Percentiles rank a stretch among this genome's conserved stretches.
phyloP scores from a whole-genome alignment of 1,284 basidiomycete genomes.

The Cutaneotrichosporon spelunceum region DNA sequence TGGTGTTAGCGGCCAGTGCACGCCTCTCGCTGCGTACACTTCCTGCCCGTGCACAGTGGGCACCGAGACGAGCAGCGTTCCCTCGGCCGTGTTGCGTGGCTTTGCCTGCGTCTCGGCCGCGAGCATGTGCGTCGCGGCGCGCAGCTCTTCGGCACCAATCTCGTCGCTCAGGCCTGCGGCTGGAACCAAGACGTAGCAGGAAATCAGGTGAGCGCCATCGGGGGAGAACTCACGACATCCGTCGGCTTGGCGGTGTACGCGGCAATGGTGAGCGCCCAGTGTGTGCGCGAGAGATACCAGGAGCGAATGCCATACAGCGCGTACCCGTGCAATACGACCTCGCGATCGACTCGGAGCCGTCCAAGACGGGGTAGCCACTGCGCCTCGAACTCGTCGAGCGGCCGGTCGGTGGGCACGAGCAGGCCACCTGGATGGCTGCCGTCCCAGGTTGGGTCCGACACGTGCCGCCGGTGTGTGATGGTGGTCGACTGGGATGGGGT shows the following conservation, averaged over 20 bases:
- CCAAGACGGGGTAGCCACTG: slow-evolving; percentile 41
- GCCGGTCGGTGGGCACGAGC: slow-evolving; percentile 44
- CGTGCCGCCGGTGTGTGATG: background rate
- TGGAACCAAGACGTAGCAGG: slow-evolving; percentile 41
- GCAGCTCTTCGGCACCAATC: slow-evolving; percentile 31
- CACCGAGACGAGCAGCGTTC: slow-evolving; percentile 40
- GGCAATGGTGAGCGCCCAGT: slow-evolving; percentile 45
- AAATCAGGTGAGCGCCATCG: slow-evolving; percentile 29
- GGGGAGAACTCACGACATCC: slow-evolving; percentile 31
- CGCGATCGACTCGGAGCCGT: slow-evolving; percentile 35
- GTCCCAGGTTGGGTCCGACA: background rate
- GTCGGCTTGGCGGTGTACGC: slow-evolving; percentile 46
- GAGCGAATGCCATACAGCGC: slow-evolving; percentile 42
- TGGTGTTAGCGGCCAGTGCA: slow-evolving; percentile 17
- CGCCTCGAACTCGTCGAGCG: slow-evolving; percentile 39
- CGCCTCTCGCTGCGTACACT: slow-evolving; percentile 31
- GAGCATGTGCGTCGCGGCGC: slow-evolving; percentile 31
- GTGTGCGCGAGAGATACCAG: slow-evolving; percentile 45
- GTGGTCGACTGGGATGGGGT: background rate
- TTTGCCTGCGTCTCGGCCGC: slow-evolving; percentile 32
- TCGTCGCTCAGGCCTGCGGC: slow-evolving; percentile 27
- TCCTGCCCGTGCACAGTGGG: slow-evolving; percentile 45
- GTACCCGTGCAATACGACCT: slow-evolving; percentile 41
- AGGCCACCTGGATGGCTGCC: slow-evolving; percentile 10
- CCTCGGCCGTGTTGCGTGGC: slow-evolving; percentile 37